A percentile compares a stretch with the other conserved stretches of the same genome.
phyloP scores from a whole-genome alignment of 2,329 filamentous ascomycete species.

The Passalora sequoiae region DNA sequence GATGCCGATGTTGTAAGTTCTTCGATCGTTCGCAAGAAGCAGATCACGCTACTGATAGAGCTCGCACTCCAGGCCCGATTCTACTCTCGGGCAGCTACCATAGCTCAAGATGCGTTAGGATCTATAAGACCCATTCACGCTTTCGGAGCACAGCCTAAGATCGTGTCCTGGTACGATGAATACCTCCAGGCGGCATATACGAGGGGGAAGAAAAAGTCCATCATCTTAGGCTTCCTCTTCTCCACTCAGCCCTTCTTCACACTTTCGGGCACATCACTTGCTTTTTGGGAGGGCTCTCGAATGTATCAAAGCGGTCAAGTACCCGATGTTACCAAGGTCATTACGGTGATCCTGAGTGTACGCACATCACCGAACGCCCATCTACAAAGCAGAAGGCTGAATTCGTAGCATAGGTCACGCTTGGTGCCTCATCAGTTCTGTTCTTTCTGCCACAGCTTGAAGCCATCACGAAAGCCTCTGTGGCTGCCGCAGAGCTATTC shows the following conservation, averaged over 20 bases:
- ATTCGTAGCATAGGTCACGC: no score
- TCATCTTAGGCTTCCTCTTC: conserved; percentile 38
- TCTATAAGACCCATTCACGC: conserved; percentile 47
- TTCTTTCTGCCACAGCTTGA: conserved; percentile 37
- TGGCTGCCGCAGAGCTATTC: conserved; percentile 40
- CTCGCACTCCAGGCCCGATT: no score
- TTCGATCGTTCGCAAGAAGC: no score
- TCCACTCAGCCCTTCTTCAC: conserved; percentile 40
- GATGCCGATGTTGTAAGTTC: conserved; percentile 35
- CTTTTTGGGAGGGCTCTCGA: conserved; percentile 42
- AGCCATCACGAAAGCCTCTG: conserved; percentile 38
- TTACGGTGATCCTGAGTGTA: conserved; percentile 26
- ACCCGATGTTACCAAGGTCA: conserved; percentile 28
- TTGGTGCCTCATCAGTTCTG: conserved; percentile 36
- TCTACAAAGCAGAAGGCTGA: no score
- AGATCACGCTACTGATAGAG: no score
- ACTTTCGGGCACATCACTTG: conserved; percentile 36
- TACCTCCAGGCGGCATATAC: conserved; percentile 39
- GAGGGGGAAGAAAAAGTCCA: conserved; percentile 41
- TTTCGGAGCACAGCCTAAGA: conserved; percentile 43
- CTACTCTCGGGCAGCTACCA: conserved; percentile 40
- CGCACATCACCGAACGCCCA: no score
- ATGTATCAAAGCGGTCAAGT: conserved; percentile 27
- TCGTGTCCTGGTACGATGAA: conserved; percentile 40
- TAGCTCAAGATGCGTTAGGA: conserved; percentile 48